Conservation (phyloP, 805 yeast species). For the Wickerhamiella spandovensis region DNA sequence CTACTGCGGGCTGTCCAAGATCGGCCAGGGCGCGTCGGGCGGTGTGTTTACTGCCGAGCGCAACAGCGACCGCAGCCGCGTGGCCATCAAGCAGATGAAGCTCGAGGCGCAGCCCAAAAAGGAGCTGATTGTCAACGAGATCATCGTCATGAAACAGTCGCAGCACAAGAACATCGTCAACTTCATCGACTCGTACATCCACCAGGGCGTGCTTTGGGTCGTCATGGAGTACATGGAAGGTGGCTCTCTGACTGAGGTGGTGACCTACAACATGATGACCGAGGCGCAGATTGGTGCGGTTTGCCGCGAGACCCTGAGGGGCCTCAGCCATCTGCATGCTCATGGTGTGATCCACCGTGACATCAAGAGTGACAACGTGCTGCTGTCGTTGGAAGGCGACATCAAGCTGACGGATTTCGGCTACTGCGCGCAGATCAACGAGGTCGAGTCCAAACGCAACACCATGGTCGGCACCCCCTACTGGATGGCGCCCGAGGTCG, state of each 20-base stretch:
- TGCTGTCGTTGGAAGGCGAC: constrained; percentile 71
- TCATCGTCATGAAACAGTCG: constrained; percentile 86
- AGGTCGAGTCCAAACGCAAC: constrained; percentile 71
- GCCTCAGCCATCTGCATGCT: constrained; percentile 75
- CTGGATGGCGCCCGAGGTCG: constrained; percentile 99
- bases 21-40: constrained; percentile 97
- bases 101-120: constrained; percentile 90
- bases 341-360: constrained; percentile 93
- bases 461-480: constrained; percentile 99
- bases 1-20: constrained; percentile 40
- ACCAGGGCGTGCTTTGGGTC: constrained; percentile 63
- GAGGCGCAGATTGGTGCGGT: constrained; percentile 95
- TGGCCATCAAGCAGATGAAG: constrained; percentile 95
- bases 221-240: constrained; percentile 99
- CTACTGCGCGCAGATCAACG: constrained; percentile 88
- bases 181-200: constrained; percentile 75
- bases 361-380: constrained; percentile 86
- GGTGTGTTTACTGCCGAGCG: constrained; percentile 76
- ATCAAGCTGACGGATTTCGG: constrained; percentile 93
- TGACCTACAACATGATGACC: constrained; percentile 70
- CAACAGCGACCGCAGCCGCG: constrained; percentile 31
- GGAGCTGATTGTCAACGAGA: constrained; percentile 88
- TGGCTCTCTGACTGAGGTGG: constrained; percentile 90
- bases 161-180: constrained; percentile 88
- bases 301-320: constrained; percentile 78